Conservation (phyloP, 2,329 filamentous ascomycete genomes). For the Aspergillus luchuensis region DNA sequence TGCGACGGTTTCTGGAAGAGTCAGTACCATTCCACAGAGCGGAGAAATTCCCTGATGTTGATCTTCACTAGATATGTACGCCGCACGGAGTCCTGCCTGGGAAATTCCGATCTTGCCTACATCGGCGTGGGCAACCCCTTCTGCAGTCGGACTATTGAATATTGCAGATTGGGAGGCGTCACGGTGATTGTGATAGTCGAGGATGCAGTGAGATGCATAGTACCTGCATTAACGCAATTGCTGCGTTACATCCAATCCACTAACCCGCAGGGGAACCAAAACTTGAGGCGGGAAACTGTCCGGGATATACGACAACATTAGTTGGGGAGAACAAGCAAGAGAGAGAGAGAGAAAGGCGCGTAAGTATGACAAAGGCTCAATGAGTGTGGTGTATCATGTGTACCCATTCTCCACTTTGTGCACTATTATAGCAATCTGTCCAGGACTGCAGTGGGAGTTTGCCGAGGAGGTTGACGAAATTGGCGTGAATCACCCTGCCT, state of each 20-base stretch:
- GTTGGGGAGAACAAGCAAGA: not conserved
- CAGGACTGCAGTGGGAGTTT: not conserved
- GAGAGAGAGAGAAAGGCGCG: not conserved
- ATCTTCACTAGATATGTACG: slow-evolving; percentile 13
- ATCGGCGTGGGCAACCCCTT: not conserved
- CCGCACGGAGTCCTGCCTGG: slow-evolving; percentile 7
- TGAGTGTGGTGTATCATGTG: not conserved
- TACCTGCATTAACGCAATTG: slow-evolving; percentile 7
- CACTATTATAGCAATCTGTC: not conserved
- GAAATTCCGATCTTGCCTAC: slow-evolving; percentile 10
- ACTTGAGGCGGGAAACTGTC: not conserved
- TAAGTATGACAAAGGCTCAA: not conserved
- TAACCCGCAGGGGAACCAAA: not conserved
- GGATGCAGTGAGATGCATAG: slow-evolving; percentile 7
- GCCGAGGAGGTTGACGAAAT: slow-evolving; percentile 1
- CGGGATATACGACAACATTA: not conserved
- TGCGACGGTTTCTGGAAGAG: slow-evolving; percentile 20
- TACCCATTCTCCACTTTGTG: not conserved
- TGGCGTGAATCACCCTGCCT: slow-evolving; percentile 7
- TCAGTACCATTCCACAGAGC: slow-evolving; percentile 13
- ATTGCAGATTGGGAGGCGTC: not conserved
- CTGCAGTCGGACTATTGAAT: slow-evolving; percentile 1
- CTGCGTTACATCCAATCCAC: not conserved
- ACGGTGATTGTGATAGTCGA: slow-evolving; percentile 5
- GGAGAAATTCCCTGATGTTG: slow-evolving; percentile 18